These are phyloP conservation scores for Raffaelea ambrosiae DNA, from an alignment of 2,329 filamentous ascomycete genomes.

Conservation along the genomic window DNA sequence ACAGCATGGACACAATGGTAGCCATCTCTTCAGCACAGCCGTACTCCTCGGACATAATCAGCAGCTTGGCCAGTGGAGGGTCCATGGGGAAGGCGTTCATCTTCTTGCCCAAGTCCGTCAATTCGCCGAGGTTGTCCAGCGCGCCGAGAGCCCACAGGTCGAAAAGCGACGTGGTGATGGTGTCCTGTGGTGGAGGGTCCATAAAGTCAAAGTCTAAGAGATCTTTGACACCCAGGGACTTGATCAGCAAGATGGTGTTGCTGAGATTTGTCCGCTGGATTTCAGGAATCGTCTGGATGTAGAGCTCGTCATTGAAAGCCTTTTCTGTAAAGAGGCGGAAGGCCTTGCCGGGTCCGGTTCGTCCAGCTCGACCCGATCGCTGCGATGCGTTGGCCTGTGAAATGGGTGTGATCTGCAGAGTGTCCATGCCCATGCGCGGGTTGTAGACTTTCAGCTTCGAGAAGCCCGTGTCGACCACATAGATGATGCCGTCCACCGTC, in stretches of 20 bases:
- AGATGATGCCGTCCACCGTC: conserved; percentile 98
- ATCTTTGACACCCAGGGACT: conserved; percentile 89
- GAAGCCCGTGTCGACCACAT: conserved; percentile 92
- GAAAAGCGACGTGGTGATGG: conserved; percentile 93
- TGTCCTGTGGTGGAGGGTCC: conserved; percentile 97
- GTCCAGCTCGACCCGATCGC: conserved; percentile 83
- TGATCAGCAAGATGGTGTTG: conserved; percentile 89
- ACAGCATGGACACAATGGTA: conserved; percentile 96
- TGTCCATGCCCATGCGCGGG: conserved; percentile 98
- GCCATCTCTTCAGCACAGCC: conserved; percentile 96
- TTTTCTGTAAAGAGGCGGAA: conserved; percentile 92
- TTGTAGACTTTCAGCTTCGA: conserved; percentile 99
- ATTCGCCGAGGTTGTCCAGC: conserved; percentile 84
- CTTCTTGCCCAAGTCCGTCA: conserved; percentile 76
- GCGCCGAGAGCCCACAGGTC: conserved; percentile 95
- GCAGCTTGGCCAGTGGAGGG: conserved; percentile 83
- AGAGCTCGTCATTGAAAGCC: conserved; percentile 92
- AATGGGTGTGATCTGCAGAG: conserved; percentile 92
- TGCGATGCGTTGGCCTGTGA: conserved; percentile 95
- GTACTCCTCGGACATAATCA: conserved; percentile 86
- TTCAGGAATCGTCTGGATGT: conserved; percentile 93
- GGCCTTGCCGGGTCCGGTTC: conserved; percentile 91
- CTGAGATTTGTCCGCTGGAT: conserved; percentile 94
- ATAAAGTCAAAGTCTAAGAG: conserved; percentile 97
- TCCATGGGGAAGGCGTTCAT: conserved; percentile 99